Base-by-base conservation (phyloP, 2,329 filamentous ascomycete genomes). In the Tolypocladium endophyticum region DNA sequence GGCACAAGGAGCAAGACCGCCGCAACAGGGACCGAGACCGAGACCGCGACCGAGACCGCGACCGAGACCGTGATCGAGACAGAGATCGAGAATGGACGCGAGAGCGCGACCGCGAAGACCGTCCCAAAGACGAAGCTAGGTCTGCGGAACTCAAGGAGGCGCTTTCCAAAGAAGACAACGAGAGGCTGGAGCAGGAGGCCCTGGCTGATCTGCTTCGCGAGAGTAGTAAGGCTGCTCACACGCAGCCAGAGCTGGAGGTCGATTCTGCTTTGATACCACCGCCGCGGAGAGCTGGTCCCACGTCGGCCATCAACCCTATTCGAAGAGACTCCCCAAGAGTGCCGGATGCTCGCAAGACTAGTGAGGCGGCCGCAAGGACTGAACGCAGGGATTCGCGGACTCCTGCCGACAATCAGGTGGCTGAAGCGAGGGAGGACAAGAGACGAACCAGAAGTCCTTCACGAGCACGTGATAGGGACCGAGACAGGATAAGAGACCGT, bases 251-350 rank as follows among this genome's bases (percentile, higher is more conserved):
- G 64, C 67, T 83, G 54, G 83, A 86, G 63, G 73, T 85, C 45
- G 83, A 85, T 61, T 75, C 80, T 56, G 77, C 79, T 18, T 72
- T 86, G 33, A 79, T 77, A 2, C 83, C 83, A 3, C 83, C 83
- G 1, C 83, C 81, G 2, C 73, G 76, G 69, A 76, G 80, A 73
- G 55, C 79, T 69, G 73, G 70, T 3, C 82, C 82, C 0, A 79
- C 79, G 5, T 86, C 83, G 25, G 83, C 83, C 36, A 86, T 86
- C 60, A 78, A 83, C 59, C 83, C 83, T 2, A 81, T 85, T 57
- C 70, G 73, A 50, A 71, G 72, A 56, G 77, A 80, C 20, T 75
- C 78, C 3, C 70, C 77, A 7, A 80, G 79, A 64, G 68, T 71
- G 16, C 60, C 72, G 0, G 76, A 79, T 25, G 61, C 70, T 8